phyloP scores from a whole-genome alignment of 495 filamentous ascomycete species.

The Hyaloscypha bicolor region DNA sequence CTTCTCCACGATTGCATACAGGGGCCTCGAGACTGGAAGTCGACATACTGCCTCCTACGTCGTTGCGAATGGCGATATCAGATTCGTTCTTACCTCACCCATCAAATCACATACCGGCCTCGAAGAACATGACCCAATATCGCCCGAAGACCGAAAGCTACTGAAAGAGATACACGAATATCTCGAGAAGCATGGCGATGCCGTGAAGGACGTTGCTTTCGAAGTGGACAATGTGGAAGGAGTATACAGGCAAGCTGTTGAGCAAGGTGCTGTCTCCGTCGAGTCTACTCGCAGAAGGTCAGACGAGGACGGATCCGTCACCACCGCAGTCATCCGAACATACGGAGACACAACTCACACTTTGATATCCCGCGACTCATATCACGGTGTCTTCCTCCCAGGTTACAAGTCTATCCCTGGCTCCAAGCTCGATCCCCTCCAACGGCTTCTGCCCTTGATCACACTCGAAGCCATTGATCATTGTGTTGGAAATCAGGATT shows the following conservation, averaged over 20 bases:
- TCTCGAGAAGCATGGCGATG: constrained; percentile 82
- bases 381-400: constrained; percentile 76
- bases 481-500: constrained; percentile 93
- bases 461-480: constrained; percentile 77
- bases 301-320: constrained; percentile 57
- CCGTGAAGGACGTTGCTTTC: constrained; percentile 88
- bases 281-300: constrained; percentile 52
- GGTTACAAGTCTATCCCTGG: constrained; percentile 61
- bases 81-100: constrained; percentile 84
- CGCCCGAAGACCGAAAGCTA: constrained; percentile 53
- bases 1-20: constrained; percentile 78
- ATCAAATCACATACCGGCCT: constrained; percentile 56
- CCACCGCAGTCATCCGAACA: constrained; percentile 75
- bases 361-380: constrained; percentile 66
- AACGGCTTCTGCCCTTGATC: constrained; percentile 65
- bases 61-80: constrained; percentile 72
- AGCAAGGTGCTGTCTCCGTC: constrained; percentile 67
- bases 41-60: constrained; percentile 78
- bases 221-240: constrained; percentile 82
- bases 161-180: constrained; percentile 74
- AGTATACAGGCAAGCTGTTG: constrained; percentile 70
- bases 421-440: constrained; percentile 34
- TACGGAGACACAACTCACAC: constrained; percentile 95
- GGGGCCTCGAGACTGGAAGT: constrained; percentile 82
- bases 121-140: constrained; percentile 51